A percentile compares a stretch with the other conserved stretches of the same genome.
phyloP scores from a whole-genome alignment of 257 asterid species.

The Lycium barbarum region DNA sequence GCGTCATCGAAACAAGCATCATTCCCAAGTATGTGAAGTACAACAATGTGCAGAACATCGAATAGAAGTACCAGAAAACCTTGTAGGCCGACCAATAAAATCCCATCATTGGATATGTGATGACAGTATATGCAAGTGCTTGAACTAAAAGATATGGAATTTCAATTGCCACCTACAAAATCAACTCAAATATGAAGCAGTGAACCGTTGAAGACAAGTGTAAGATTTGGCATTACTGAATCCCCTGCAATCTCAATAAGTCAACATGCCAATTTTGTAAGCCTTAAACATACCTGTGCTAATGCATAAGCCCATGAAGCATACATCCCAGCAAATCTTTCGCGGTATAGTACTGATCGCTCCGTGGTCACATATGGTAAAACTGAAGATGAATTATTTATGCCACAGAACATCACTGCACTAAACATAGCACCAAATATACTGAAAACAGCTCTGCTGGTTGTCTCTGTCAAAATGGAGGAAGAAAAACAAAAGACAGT shows the following conservation, averaged over 20 bases:
- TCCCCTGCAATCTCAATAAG: neutral
- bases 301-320: slow-evolving; percentile 56
- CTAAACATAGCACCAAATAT: slow-evolving; percentile 52
- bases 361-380: slow-evolving; percentile 53
- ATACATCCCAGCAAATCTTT: slow-evolving; percentile 59
- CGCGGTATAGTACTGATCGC: slow-evolving; percentile 54
- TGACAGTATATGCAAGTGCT: slow-evolving; percentile 41
- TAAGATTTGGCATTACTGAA: neutral
- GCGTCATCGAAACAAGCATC: slow-evolving; percentile 56
- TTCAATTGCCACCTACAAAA: slow-evolving; percentile 52
- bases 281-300: slow-evolving; percentile 48
- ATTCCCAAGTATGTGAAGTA: slow-evolving; percentile 59
- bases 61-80: slow-evolving; percentile 50
- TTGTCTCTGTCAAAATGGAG: slow-evolving; percentile 42
- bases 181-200: slow-evolving; percentile 21
- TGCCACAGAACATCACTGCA: slow-evolving; percentile 51
- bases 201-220: neutral
- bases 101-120: slow-evolving; percentile 63
- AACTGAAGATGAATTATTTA: slow-evolving; percentile 50
- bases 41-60: slow-evolving; percentile 48
- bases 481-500: neutral
- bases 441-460: slow-evolving; percentile 56
- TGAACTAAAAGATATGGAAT: slow-evolving; percentile 55
- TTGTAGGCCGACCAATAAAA: slow-evolving; percentile 49
- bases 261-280: neutral